phyloP scores from a whole-genome alignment of 371 early-diverging fungal species.

The Enterocytospora artemiae region DNA sequence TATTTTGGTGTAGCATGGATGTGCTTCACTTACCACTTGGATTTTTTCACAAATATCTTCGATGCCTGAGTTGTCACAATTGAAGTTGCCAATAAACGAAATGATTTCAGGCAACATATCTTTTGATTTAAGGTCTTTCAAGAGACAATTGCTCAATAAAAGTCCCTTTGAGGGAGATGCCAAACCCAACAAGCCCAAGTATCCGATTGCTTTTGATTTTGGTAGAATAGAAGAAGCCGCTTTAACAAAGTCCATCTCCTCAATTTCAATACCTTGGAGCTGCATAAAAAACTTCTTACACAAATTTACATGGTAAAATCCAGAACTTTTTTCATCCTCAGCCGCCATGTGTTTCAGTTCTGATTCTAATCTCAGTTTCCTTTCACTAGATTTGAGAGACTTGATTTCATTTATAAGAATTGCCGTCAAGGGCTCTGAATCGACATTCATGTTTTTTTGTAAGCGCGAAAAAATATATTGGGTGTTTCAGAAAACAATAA shows the following conservation, averaged over 20 bases:
- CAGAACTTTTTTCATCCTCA: background rate
- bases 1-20: background rate
- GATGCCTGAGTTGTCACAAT: background rate
- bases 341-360: background rate
- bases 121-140: slow-evolving; percentile 20
- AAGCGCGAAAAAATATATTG: too few species aligned
- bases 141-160: slow-evolving; percentile 29
- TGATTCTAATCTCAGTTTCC: too few species aligned
- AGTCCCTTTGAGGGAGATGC: slow-evolving; percentile 9
- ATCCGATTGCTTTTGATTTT: slow-evolving; percentile 24
- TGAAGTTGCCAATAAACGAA: slow-evolving; percentile 29
- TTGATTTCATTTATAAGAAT: too few species aligned
- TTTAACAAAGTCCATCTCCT: slow-evolving; percentile 33
- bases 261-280: slow-evolving; percentile 10
- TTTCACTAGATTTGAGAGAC: too few species aligned
- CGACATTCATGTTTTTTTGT: too few species aligned
- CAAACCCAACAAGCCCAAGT: slow-evolving; percentile 20
- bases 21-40: background rate
- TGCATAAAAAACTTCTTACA: slow-evolving; percentile 16
- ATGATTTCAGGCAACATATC: slow-evolving; percentile 11
- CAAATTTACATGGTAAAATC: background rate
- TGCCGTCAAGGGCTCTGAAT: too few species aligned
- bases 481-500: too few species aligned
- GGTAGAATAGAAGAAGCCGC: slow-evolving; percentile 7
- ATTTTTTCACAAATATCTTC: background rate